Conservation (phyloP, 2,329 filamentous ascomycete species). For the Alternaria brassicae region DNA sequence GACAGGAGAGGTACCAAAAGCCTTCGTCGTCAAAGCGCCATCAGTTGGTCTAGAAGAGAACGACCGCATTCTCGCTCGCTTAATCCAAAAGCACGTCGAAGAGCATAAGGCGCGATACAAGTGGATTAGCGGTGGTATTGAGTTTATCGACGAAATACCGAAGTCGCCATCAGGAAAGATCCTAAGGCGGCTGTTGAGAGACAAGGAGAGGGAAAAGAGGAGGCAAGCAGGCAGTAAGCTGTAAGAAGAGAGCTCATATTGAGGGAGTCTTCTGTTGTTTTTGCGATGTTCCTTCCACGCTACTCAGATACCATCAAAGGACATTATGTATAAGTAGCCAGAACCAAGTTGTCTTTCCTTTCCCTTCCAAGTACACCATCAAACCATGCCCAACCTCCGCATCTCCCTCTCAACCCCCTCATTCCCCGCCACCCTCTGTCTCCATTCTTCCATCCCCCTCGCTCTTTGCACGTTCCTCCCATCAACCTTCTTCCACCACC, state of each 20-base stretch:
- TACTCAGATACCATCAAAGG: background rate
- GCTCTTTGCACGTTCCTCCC: background rate
- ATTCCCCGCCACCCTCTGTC: conserved; percentile 1
- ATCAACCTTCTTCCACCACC: conserved; percentile 11
- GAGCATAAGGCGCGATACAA: conserved; percentile 68
- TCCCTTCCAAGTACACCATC: too few species aligned
- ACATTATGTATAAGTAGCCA: background rate
- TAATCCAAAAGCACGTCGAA: conserved; percentile 66
- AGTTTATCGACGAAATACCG: conserved; percentile 59
- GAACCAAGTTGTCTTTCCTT: too few species aligned
- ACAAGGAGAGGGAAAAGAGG: conserved; percentile 74
- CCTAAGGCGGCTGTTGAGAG: conserved; percentile 69
- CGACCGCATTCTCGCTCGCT: conserved; percentile 57
- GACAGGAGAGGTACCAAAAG: conserved; percentile 69
- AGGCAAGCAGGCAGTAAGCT: conserved; percentile 71
- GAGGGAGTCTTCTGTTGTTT: too few species aligned
- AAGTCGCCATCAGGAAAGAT: conserved; percentile 71
- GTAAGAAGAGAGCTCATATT: conserved; percentile 52
- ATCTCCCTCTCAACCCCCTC: conserved; percentile 30
- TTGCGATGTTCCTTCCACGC: background rate
- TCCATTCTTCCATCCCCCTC: background rate
- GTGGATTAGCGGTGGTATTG: conserved; percentile 67
- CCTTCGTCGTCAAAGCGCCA: conserved; percentile 67
- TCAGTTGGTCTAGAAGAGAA: conserved; percentile 60
- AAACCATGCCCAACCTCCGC: conserved; percentile 35